These are phyloP conservation scores for Cochliopodium minus DNA, from an alignment of 208 protist species.

Conservation along the genomic window DNA sequence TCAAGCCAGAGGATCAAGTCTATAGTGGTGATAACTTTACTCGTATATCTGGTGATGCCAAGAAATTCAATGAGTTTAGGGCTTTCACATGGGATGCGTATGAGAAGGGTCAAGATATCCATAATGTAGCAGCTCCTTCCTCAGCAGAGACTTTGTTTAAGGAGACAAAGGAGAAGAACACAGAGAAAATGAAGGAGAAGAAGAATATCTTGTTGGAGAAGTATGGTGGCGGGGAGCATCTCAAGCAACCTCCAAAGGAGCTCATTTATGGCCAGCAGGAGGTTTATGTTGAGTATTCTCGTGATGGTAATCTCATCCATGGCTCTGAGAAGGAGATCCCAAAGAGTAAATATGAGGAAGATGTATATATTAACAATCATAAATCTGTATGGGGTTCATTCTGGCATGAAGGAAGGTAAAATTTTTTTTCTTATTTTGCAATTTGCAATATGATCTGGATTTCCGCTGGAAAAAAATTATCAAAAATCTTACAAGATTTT, in stretches of 20 bases:
- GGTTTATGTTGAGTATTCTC: conserved; percentile 58
- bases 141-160: conserved; percentile 36
- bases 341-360: conserved; percentile 50
- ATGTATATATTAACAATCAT: conserved; percentile 38
- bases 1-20: conserved; percentile 20
- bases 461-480: too few relatives aligned
- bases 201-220: conserved; percentile 29
- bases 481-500: too few relatives aligned
- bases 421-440: too few relatives aligned
- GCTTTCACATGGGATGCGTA: conserved; percentile 41
- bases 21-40: conserved; percentile 64
- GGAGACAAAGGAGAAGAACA: conserved; percentile 38
- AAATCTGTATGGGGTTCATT: conserved; percentile 47
- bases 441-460: too few relatives aligned
- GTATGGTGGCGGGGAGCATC: conserved; percentile 57
- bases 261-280: conserved; percentile 51
- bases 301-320: conserved; percentile 37
- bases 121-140: conserved; percentile 46
- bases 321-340: conserved; percentile 22
- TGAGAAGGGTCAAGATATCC: conserved; percentile 30
- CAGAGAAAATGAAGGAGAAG: conserved; percentile 22
- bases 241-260: conserved; percentile 23
- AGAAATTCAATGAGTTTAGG: conserved; percentile 36
- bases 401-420: conserved; percentile 38
- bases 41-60: conserved; percentile 36